Evolutionary conservation across 169 alveolate genomes (phyloP).

Genomic region (Plasmodium vinckei): DNA sequence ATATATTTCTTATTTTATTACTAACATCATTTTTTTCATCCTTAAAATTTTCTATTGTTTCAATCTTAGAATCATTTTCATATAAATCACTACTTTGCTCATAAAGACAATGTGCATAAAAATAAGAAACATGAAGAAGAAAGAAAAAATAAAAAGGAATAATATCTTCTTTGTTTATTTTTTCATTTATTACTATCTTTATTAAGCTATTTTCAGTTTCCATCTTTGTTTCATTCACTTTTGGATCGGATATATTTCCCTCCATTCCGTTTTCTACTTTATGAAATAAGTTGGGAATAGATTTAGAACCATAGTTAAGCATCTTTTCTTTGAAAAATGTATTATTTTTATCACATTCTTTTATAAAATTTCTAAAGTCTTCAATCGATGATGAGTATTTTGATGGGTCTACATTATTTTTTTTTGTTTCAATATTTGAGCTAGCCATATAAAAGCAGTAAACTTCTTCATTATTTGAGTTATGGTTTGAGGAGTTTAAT

Average conservation of each 20-base stretch:
- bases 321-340: not conserved
- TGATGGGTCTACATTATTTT: not conserved
- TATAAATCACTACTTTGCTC: not conserved
- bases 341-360: not conserved
- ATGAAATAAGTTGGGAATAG: not conserved
- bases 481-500: too few species aligned
- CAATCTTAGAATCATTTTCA: not conserved
- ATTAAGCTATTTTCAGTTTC: too few species aligned
- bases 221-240: not conserved
- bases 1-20: not conserved
- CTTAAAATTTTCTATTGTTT: not conserved
- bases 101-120: not conserved
- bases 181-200: not conserved
- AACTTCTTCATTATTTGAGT: too few species aligned
- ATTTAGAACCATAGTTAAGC: not conserved
- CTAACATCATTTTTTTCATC: not conserved
- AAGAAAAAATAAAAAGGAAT: slow-evolving; percentile 2
- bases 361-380: not conserved
- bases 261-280: not conserved
- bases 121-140: not conserved
- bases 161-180: not conserved
- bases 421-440: not conserved
- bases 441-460: too few species aligned
- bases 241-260: too few species aligned
- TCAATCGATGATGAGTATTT: too few species aligned